Evolutionary conservation across 164 flowering plant genomes (phyloP).

Genomic region (Chloranthus sessilifolius): DNA sequence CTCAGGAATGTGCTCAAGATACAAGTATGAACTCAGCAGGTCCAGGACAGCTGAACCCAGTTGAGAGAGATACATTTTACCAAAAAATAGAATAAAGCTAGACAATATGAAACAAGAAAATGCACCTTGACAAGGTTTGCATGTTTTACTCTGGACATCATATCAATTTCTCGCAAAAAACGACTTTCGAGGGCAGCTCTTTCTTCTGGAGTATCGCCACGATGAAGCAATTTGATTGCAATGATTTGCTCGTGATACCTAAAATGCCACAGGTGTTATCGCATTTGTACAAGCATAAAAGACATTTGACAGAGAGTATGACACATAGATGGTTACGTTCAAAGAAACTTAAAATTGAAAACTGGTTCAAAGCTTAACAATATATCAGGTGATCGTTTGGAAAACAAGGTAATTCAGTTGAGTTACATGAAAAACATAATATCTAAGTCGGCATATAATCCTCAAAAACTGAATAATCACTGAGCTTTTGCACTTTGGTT

Average conservation of each 20-base stretch:
- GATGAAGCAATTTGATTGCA: slow-evolving; percentile 79
- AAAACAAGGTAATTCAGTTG: no score
- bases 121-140: slow-evolving; percentile 83
- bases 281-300: no score
- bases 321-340: no score
- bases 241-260: slow-evolving; percentile 73
- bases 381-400: no score
- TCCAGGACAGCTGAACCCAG: background rate
- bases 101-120: slow-evolving; percentile 4
- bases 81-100: background rate
- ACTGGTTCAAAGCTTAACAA: no score
- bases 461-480: no score
- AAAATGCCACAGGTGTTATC: slow-evolving; percentile 4
- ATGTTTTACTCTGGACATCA: slow-evolving; percentile 92
- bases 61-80: background rate
- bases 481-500: no score
- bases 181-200: slow-evolving; percentile 62
- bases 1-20: background rate
- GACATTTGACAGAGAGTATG: no score
- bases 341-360: no score
- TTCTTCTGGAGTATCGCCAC: slow-evolving; percentile 70
- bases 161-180: slow-evolving; percentile 80
- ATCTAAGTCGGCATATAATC: no score
- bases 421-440: no score
- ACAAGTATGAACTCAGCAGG: background rate